Evolutionary conservation across 306 rosid genomes (phyloP), one percentile per base, ranked within the genome.

Genomic region (Trifolium subterraneum): DNA sequence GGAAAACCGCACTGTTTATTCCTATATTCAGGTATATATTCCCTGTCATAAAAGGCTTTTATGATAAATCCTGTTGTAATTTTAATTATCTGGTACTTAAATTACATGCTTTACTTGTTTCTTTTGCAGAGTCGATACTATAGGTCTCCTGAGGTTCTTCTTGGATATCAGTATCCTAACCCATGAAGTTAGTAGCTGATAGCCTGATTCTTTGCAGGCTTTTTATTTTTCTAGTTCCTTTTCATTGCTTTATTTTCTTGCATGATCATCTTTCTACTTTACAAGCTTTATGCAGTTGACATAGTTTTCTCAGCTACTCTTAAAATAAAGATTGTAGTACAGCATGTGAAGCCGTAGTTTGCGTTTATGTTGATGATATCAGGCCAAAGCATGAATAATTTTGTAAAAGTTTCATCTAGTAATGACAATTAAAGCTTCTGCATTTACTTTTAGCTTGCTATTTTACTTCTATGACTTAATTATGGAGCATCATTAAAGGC

Each of bases 1-100:
- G 99, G 98, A 95, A 82, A 90, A 90, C 64, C 97, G 97, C 65
- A 95, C 99, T n/a, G 98, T 95, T 69, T 95, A 95, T 85, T 95
- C 99, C 80, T 95, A 95, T 82, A 95, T 95, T 78, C 99, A 95
- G 99, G 99, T 92, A 76, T 68, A 61, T 69, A 25, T 58, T 51
- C 71, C 18, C 61, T 54, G 75, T 62, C 45, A 39, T 64, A 35
- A 42, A 69, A 60, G 59, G 75, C 12, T 61, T 76, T 58, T 76
- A 39, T 63, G 19, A 25, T 38, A 72, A 16, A 68, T 76, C 38
- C 44, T 77, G 47, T 69, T 82, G n/a, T 76, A 72, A 70, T 25
- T 62, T 52, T 66, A 77, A 68, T 63, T 42, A 55, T 78, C 79
- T 73, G 52, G 58, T 60, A 77, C 71, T 42, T 60, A 48, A 56